These are phyloP conservation scores for Leonotis leonurus DNA, from an alignment of 257 asterid genomes.

Conservation along the genomic window DNA sequence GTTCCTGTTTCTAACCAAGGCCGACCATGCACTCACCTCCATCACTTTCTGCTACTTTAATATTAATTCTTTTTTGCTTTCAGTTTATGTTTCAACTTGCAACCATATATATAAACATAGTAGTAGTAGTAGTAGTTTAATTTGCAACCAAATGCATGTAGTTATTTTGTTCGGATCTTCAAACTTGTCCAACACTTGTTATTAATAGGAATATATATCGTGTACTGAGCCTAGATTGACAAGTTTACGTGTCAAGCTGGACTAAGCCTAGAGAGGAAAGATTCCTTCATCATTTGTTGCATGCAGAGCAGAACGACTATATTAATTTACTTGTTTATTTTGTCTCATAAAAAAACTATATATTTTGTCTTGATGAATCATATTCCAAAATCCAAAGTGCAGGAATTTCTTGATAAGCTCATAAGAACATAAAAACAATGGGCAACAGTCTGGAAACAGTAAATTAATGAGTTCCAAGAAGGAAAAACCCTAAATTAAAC, in stretches of 20 bases:
- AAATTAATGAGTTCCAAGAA: constrained; percentile 14
- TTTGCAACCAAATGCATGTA: no score
- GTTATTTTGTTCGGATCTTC: no score
- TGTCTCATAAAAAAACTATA: no score
- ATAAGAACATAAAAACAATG: constrained; percentile 4
- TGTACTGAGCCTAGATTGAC: not conserved
- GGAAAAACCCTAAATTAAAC: not conserved
- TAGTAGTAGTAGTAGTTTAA: no score
- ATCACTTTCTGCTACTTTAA: not conserved
- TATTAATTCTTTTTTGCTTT: not conserved
- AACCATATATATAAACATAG: no score
- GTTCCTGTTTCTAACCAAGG: not conserved
- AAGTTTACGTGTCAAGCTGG: not conserved
- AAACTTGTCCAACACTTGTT: no score
- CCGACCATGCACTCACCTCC: constrained; percentile 9
- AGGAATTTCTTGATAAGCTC: constrained; percentile 18
- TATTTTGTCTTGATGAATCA: no score
- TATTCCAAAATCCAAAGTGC: constrained; percentile 4
- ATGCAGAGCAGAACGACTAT: no score
- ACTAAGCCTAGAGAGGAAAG: not conserved
- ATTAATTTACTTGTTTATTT: no score
- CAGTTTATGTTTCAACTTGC: no score
- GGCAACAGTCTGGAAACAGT: not conserved
- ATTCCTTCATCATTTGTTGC: not conserved
- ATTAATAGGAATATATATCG: no score